Conservation (phyloP, 805 yeast genomes). For the Cyberlindnera meyerae region DNA sequence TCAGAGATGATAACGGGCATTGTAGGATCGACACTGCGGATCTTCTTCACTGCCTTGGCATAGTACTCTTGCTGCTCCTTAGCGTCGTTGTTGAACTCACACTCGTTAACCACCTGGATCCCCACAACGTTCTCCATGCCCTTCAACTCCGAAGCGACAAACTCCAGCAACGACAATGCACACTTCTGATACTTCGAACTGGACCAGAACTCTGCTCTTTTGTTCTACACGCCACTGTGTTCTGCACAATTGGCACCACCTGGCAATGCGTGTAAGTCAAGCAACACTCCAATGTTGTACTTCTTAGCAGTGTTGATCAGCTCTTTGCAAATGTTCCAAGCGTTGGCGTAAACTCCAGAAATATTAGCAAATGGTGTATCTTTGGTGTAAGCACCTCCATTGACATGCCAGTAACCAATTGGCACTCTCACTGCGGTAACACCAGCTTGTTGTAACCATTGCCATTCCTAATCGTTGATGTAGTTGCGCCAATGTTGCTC, state of each 20-base stretch:
- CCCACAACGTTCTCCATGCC: constrained; percentile 68
- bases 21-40: constrained; percentile 48
- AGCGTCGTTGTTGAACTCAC: constrained; percentile 56
- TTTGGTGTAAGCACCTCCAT: constrained; percentile 50
- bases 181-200: constrained; percentile 35
- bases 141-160: constrained; percentile 56
- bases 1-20: constrained; percentile 82
- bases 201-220: constrained; percentile 62
- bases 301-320: constrained; percentile 56
- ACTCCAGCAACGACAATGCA: constrained; percentile 49
- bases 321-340: constrained; percentile 63
- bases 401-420: constrained; percentile 87
- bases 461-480: constrained; percentile 70
- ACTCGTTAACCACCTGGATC: constrained; percentile 81
- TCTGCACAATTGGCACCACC: constrained; percentile 87
- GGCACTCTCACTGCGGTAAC: constrained; percentile 86
- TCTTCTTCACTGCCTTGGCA: constrained; percentile 52
- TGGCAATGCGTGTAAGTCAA: constrained; percentile 88
- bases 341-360: constrained; percentile 54
- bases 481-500: constrained; percentile 66
- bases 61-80: constrained; percentile 57
- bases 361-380: constrained; percentile 60
- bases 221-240: constrained; percentile 71
- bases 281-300: constrained; percentile 64
- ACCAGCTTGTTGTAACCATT: constrained; percentile 59